Evolutionary conservation across 2,329 filamentous ascomycete species (phyloP).

Genomic region (Aspergillus neoniger): DNA sequence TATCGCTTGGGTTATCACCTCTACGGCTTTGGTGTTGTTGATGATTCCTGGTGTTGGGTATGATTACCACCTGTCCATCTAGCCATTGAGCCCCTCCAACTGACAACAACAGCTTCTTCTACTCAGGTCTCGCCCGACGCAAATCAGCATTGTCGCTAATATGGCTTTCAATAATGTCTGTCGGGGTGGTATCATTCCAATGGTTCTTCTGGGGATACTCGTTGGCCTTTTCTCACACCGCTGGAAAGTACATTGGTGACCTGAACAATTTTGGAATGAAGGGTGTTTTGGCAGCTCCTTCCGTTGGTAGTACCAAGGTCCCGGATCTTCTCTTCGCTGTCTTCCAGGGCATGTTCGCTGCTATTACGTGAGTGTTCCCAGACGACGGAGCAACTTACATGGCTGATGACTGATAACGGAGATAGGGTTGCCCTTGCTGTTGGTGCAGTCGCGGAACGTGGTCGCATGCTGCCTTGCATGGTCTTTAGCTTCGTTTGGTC

Average conservation of each 20-base stretch:
- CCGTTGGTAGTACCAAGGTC: constrained; percentile 70
- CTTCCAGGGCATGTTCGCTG: constrained; percentile 64
- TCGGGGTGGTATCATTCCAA: constrained; percentile 79
- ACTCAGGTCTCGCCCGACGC: constrained; percentile 82
- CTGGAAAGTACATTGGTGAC: constrained; percentile 74
- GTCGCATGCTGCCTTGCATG: constrained; percentile 82
- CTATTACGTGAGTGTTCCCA: constrained; percentile 69
- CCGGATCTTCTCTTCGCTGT: constrained; percentile 84
- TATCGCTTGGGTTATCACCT: constrained; percentile 77
- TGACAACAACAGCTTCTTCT: constrained; percentile 69
- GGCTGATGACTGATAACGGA: constrained; percentile 17
- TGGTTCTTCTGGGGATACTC: constrained; percentile 98
- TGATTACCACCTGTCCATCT: constrained; percentile 16
- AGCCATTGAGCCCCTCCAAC: constrained; percentile 9
- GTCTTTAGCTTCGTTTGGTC: constrained; percentile 94
- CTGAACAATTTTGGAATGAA: constrained; percentile 77
- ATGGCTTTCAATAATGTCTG: constrained; percentile 80
- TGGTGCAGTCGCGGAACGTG: constrained; percentile 82
- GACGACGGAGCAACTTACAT: background rate
- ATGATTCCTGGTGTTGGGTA: constrained; percentile 89
- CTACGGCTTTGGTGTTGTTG: constrained; percentile 77
- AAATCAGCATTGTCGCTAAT: constrained; percentile 87
- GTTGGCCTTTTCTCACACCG: constrained; percentile 76
- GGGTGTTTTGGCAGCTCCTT: constrained; percentile 72
- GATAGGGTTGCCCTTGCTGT: constrained; percentile 75